phyloP scores from a whole-genome alignment of 257 asterid species.

The Nyctanthes arbortristis region DNA sequence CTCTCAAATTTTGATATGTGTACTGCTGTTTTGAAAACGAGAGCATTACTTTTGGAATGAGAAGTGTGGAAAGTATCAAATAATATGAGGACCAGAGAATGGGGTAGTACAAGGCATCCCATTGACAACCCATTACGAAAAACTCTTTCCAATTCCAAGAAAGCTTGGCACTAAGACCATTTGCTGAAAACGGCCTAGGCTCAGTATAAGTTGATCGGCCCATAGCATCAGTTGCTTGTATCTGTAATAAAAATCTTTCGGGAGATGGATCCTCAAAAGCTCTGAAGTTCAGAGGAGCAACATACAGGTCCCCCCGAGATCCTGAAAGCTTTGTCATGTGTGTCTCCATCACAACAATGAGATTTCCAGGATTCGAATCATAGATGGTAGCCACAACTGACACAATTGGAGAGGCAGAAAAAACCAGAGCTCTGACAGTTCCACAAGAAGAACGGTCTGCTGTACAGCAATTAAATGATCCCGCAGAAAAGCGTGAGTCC shows the following conservation, averaged over 20 bases:
- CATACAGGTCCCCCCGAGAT: slow-evolving; percentile 67
- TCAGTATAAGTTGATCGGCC: slow-evolving; percentile 64
- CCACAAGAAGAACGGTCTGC: slow-evolving; percentile 40
- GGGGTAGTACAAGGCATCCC: slow-evolving; percentile 77
- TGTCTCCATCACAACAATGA: slow-evolving; percentile 57
- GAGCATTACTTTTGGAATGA: slow-evolving; percentile 56
- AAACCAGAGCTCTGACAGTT: slow-evolving; percentile 66
- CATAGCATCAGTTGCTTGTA: slow-evolving; percentile 61
- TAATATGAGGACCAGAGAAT: slow-evolving; percentile 56
- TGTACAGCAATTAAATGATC: slow-evolving; percentile 38
- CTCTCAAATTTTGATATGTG: slow-evolving; percentile 45
- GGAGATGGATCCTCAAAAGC: slow-evolving; percentile 91
- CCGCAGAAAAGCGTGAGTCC: slow-evolving; percentile 74
- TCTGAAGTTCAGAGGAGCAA: slow-evolving; percentile 66
- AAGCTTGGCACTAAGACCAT: slow-evolving; percentile 55
- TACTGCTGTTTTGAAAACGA: slow-evolving; percentile 42
- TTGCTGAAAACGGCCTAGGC: slow-evolving; percentile 77
- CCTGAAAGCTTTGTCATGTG: slow-evolving; percentile 52
- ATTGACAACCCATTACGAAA: slow-evolving; percentile 94
- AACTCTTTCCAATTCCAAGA: slow-evolving; percentile 80
- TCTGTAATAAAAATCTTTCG: slow-evolving; percentile 66
- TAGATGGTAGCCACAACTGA: slow-evolving; percentile 80
- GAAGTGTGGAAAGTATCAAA: slow-evolving; percentile 44
- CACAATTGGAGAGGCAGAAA: slow-evolving; percentile 67
- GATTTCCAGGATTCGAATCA: slow-evolving; percentile 63